phyloP scores from a whole-genome alignment of 495 filamentous ascomycete genomes.

The Hyphodiscus hymeniophilus region DNA sequence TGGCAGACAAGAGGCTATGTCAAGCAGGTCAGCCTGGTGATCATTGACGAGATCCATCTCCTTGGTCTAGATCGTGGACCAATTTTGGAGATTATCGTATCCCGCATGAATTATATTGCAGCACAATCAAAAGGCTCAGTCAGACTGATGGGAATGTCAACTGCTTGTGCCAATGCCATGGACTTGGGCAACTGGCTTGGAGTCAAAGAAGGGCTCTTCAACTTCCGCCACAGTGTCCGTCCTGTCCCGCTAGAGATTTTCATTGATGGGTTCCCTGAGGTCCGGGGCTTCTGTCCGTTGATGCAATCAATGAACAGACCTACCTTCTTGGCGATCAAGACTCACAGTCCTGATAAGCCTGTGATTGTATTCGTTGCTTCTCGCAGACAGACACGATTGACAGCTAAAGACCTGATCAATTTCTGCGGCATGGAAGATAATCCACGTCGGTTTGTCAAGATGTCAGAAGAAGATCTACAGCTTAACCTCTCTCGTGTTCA shows the following conservation, averaged over 20 bases:
- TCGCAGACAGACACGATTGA: constrained; percentile 87
- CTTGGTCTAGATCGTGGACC: constrained; percentile 92
- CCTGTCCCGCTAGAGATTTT: constrained; percentile 92
- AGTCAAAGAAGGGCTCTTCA: constrained; percentile 94
- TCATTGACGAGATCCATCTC: constrained; percentile 98
- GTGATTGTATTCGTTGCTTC: constrained; percentile 99
- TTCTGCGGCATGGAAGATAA: constrained; percentile 98
- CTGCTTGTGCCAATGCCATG: constrained; percentile 90
- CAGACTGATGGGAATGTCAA: constrained; percentile 93
- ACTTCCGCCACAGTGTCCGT: constrained; percentile 96
- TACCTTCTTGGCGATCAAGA: constrained; percentile 93
- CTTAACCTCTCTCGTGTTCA: constrained; percentile 77
- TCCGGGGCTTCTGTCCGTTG: constrained; percentile 89
- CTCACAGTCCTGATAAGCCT: constrained; percentile 89
- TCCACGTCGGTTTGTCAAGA: constrained; percentile 80
- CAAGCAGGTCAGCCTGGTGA: constrained; percentile 87
- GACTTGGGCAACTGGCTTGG: constrained; percentile 96
- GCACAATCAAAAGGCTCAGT: constrained; percentile 83
- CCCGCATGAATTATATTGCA: constrained; percentile 98
- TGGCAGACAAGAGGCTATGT: constrained; percentile 98
- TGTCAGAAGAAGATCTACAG: constrained; percentile 91
- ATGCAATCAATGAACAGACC: constrained; percentile 99
- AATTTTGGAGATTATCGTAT: constrained; percentile 98
- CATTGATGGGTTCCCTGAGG: constrained; percentile 95
- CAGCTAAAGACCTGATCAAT: constrained; percentile 92